A percentile compares a stretch with the other conserved stretches of the same genome.
phyloP scores from a whole-genome alignment of 495 filamentous ascomycete species.

The Aspergillus baeticus region DNA sequence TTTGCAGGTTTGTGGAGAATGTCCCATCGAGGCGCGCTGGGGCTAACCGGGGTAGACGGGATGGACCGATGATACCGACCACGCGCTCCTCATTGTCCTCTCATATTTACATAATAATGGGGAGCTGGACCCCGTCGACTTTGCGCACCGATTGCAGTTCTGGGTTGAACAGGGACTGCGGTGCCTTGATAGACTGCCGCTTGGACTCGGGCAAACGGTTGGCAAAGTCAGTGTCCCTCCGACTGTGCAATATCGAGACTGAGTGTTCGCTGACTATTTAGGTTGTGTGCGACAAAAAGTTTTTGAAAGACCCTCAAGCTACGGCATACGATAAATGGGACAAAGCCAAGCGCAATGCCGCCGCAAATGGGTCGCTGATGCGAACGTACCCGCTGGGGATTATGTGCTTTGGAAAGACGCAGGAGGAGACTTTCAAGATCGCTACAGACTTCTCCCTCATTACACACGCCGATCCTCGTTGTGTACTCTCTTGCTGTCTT shows the following conservation, averaged over 20 bases:
- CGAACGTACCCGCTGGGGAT: conserved; percentile 1
- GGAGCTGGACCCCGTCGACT: background rate
- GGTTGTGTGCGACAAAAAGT: conserved; percentile 1
- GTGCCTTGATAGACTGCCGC: background rate
- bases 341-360: background rate
- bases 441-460: background rate
- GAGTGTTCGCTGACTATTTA: background rate
- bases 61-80: conserved; percentile 6
- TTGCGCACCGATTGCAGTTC: background rate
- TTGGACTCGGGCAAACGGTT: background rate
- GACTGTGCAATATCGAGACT: no score
- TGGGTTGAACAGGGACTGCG: conserved; percentile 4
- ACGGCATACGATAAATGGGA: background rate
- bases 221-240: no score
- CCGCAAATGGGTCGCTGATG: conserved; percentile 5
- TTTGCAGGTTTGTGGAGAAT: background rate
- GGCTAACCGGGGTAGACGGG: background rate
- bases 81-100: background rate
- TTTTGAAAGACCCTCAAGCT: background rate
- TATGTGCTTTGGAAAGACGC: background rate
- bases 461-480: background rate
- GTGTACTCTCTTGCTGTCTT: background rate
- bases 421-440: background rate
- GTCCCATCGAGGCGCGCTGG: background rate
- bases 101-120: background rate